A percentile compares a stretch with the other conserved stretches of the same genome.
phyloP scores from a whole-genome alignment of 2,329 filamentous ascomycete species.

The Fusarium tricinctum region DNA sequence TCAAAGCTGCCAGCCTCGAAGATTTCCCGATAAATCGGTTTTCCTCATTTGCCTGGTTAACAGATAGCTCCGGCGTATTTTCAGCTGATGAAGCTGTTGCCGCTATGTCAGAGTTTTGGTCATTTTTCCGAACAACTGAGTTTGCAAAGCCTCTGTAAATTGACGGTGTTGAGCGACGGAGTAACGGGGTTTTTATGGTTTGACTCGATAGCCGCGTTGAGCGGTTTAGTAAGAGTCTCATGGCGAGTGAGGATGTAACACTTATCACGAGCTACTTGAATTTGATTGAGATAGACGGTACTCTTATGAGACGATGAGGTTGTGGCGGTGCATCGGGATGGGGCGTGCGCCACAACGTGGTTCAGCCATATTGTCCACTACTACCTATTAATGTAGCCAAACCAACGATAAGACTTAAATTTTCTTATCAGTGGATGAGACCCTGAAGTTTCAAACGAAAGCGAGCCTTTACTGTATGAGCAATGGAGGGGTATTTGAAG shows the following conservation, averaged over 20 bases:
- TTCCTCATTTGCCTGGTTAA: not conserved
- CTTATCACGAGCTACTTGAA: constrained; percentile 40
- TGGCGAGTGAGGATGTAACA: constrained; percentile 29
- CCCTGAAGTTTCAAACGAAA: constrained; percentile 4
- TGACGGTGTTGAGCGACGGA: constrained; percentile 5
- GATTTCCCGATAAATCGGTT: constrained; percentile 8
- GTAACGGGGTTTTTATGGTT: constrained; percentile 5
- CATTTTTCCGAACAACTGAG: constrained; percentile 25
- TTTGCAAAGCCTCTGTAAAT: constrained; percentile 30
- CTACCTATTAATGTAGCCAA: no score
- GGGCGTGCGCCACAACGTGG: constrained; percentile 33
- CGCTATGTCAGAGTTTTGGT: constrained; percentile 14
- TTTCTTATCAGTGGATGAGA: constrained; percentile 34
- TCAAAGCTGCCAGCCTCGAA: constrained; percentile 46
- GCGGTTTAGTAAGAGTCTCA: constrained; percentile 40
- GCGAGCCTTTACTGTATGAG: not conserved
- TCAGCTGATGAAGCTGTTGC: constrained; percentile 1
- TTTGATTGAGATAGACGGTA: constrained; percentile 20
- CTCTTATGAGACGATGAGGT: constrained; percentile 34
- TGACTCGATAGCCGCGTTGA: constrained; percentile 28
- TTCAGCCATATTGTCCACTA: no score
- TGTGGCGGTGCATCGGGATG: constrained; percentile 31
- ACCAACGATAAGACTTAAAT: constrained; percentile 30
- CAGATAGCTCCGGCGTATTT: not conserved
- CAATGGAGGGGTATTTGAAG: constrained; percentile 8